phyloP scores from a whole-genome alignment of 2,329 filamentous ascomycete species.

The Cercospora zeina region DNA sequence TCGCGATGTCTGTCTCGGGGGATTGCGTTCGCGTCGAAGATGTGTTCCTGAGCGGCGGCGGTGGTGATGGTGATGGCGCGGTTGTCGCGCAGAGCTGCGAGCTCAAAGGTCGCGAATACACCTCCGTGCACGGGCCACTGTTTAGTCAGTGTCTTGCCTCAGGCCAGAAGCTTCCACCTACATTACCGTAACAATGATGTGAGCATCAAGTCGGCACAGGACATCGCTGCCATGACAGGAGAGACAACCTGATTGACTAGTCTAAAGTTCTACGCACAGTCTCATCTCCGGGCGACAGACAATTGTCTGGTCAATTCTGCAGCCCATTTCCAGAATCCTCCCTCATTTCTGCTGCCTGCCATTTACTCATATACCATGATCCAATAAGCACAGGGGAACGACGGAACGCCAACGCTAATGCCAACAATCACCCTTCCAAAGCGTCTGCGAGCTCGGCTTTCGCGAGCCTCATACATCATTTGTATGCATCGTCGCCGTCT shows the following conservation, averaged over 20 bases:
- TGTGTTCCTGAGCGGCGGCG: not conserved
- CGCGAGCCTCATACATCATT: not conserved
- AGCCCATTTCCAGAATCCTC: not conserved
- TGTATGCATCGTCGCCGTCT: not conserved
- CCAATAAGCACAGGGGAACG: not conserved
- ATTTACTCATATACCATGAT: not conserved
- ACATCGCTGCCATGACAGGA: too few species aligned
- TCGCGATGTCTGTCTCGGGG: slow-evolving; percentile 4
- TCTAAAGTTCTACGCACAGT: not conserved
- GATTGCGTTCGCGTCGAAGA: not conserved
- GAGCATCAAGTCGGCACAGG: too few species aligned
- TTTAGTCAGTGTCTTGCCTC: slow-evolving; percentile 7
- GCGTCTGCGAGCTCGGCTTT: not conserved
- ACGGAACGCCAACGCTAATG: not conserved
- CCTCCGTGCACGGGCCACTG: not conserved
- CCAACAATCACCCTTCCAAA: not conserved
- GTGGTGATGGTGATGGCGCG: slow-evolving; percentile 4
- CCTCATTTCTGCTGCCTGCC: not conserved
- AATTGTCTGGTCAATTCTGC: not conserved
- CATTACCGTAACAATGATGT: too few species aligned
- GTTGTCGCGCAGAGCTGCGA: not conserved
- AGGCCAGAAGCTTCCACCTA: slow-evolving; percentile 1
- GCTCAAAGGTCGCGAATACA: not conserved
- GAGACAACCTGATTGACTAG: not conserved
- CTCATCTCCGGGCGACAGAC: not conserved